A percentile compares a stretch with the other conserved stretches of the same genome.
Evolutionary conservation across 768 basidiomycete genomes (phyloP).

Genomic region (Auricularia sp.): DNA sequence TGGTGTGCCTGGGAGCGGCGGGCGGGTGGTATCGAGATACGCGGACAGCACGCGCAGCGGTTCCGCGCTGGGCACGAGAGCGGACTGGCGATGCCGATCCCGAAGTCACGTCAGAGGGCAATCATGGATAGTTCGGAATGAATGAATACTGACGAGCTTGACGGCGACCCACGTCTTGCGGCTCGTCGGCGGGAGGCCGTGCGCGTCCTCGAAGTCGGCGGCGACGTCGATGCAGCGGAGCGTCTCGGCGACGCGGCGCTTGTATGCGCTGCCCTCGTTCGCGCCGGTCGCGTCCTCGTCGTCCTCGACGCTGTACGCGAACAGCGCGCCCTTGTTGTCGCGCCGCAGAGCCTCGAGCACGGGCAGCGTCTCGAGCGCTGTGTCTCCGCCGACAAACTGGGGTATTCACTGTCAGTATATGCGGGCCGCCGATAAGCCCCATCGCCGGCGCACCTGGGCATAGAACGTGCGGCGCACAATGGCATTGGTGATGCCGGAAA

Average conservation of each 20-base stretch:
- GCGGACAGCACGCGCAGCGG: slow-evolving; percentile 54
- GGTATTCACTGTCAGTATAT: not conserved
- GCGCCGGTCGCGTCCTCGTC: slow-evolving; percentile 36
- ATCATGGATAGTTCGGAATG: not conserved
- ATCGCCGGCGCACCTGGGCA: slow-evolving; percentile 43
- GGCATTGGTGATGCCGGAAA: slow-evolving; percentile 54
- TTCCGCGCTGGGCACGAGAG: slow-evolving; percentile 53
- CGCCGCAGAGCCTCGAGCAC: slow-evolving; percentile 51
- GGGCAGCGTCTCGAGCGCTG: slow-evolving; percentile 56
- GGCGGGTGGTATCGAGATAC: slow-evolving; percentile 39
- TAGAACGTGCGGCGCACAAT: slow-evolving; percentile 79
- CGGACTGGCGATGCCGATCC: slow-evolving; percentile 32
- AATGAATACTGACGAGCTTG: slow-evolving; percentile 50
- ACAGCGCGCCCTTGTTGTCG: slow-evolving; percentile 63
- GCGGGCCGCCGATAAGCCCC: too few species aligned
- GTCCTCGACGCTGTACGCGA: slow-evolving; percentile 83
- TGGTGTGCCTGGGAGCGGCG: slow-evolving; percentile 15
- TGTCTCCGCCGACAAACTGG: slow-evolving; percentile 86
- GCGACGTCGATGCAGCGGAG: slow-evolving; percentile 66
- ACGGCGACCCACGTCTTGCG: slow-evolving; percentile 76
- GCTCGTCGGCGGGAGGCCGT: slow-evolving; percentile 18
- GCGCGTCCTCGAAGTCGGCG: slow-evolving; percentile 66
- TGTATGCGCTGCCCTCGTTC: slow-evolving; percentile 32
- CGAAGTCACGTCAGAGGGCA: not conserved
- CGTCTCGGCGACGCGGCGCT: slow-evolving; percentile 65